Evolutionary conservation across 371 early-diverging fungal species (phyloP), one percentile per base, ranked within the genome.

Genomic region (Zychaea mexicana): DNA sequence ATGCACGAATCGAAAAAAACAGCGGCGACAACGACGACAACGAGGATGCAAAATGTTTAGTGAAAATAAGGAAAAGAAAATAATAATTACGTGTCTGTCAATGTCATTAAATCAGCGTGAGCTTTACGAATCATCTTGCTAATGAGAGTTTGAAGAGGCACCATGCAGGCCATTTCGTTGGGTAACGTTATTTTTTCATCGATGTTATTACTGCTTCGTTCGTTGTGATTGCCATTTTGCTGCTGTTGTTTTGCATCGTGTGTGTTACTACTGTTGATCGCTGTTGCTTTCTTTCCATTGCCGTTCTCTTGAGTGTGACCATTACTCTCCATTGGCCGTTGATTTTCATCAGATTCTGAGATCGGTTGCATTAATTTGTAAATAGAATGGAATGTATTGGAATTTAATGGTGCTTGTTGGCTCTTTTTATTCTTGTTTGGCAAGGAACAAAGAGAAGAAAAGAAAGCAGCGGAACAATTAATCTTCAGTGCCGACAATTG

Each of bases 161-260:
- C 81, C 88, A 88, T 85, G 52, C 82, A 77, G 19, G 80, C 78
- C 79, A 79, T 79, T 73, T 82, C 83, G 2, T 71, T 74, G 12
- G 79, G 83, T 38, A 82, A 66, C 12, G 68, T 71, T 22, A 77
- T 74, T 49, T 73, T 66, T 57, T 57, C 65, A 27, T 49, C 65
- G 36, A n/a, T n/a, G 49, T 19, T 49, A 42, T 42, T 42, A n/a
- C n/a, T n/a, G n/a, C n/a, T 33, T 33, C 33, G 33, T 33, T 33
- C 33, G 12, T 5, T 42, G n/a, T 24, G 49, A 49, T 52, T 59
- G 33, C 52, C 59, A 26, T 49, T 65, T 39, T 58, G 59, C 19
- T 54, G 55, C 19, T 10, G 27, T 24, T 52, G 24, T 24, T 17
- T 30, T 19, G n/a, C 33, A 54, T 54, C 55, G 55, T 54, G 55